These are phyloP conservation scores for Dipodascopsis tothii DNA, from an alignment of 805 yeast genomes.

Conservation along the genomic window DNA sequence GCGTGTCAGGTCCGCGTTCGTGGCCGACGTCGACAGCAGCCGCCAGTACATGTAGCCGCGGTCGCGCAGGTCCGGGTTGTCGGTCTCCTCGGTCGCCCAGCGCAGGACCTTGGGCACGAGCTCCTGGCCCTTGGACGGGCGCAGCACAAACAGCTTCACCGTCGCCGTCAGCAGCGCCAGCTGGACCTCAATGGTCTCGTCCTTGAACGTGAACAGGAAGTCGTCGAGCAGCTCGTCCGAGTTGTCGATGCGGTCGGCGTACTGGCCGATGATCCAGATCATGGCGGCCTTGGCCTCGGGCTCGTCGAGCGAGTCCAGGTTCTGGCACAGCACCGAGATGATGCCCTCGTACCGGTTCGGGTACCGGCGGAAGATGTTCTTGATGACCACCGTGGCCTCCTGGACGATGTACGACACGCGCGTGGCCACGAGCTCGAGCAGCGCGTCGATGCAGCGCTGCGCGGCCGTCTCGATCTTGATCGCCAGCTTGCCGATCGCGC, in stretches of 20 bases:
- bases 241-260: conserved; percentile 43
- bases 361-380: conserved; percentile 68
- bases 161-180: conserved; percentile 64
- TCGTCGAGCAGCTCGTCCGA: conserved; percentile 38
- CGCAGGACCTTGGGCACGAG: conserved; percentile 54
- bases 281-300: conserved; percentile 71
- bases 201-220: conserved; percentile 43
- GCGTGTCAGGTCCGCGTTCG: conserved; percentile 37
- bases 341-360: conserved; percentile 49
- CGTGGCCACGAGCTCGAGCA: conserved; percentile 52
- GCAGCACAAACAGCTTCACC: conserved; percentile 56
- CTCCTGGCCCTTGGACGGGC: conserved; percentile 48
- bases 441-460: conserved; percentile 52
- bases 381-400: conserved; percentile 68
- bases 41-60: conserved; percentile 84
- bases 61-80: conserved; percentile 81
- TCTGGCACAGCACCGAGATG: conserved; percentile 37
- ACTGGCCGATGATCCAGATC: conserved; percentile 80
- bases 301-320: conserved; percentile 53
- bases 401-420: conserved; percentile 70
- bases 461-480: conserved; percentile 62
- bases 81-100: conserved; percentile 62
- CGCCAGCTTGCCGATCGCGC: conserved; percentile 86
- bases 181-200: conserved; percentile 70
- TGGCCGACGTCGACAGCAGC: conserved; percentile 48